Evolutionary conservation across 192 early-diverging fungal species (phyloP), one percentile per base, ranked within the genome.

Genomic region (Fimicolochytrium jonesii): DNA sequence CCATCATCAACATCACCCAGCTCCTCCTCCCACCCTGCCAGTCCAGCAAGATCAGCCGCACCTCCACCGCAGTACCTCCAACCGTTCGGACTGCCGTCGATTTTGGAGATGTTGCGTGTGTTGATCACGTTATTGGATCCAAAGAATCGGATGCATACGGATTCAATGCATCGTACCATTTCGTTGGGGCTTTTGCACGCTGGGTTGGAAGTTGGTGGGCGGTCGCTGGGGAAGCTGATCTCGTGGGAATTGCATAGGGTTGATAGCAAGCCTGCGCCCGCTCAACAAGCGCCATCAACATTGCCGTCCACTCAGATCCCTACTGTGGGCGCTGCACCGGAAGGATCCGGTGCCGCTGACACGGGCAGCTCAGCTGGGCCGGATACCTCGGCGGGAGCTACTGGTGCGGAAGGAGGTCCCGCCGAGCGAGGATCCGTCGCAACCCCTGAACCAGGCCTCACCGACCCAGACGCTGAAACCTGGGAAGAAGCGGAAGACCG

Each of bases 51-150:
- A 13, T 5, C 17, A n/a, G 9, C 11, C 45, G 11, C 25, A 43
- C 1, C 34, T 52, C 63, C 61, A 39, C 47, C 22, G 31, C 37
- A 15, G 22, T 42, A 71, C 9, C 64, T 84, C 29, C 52, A 64
- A 11, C 82, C 87, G 2, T 92, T 88, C 70, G 91, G 91, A 0
- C 69, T 95, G 20, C 92, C 94, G 6, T 86, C 94, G 1, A 90
- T 92, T 34, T 77, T 87, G 29, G 96, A 98, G 72, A 80, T 96
- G 11, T 67, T 96, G 13, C 85, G 96, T 0, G 96, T 96, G 0
- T 77, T 98, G 4, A 88, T 93, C 20, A 89, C 90, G 4, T 74
- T 98, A 7, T 78, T 92, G 26, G 92, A 98, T 71, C 94, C 94
- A 11, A 83, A 85, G 22, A 91, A 97, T 56, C 75, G 87, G 59